These are phyloP conservation scores for Paramecium primaurelia DNA, from an alignment of 73 alveolate genomes.

Conservation along the genomic window DNA sequence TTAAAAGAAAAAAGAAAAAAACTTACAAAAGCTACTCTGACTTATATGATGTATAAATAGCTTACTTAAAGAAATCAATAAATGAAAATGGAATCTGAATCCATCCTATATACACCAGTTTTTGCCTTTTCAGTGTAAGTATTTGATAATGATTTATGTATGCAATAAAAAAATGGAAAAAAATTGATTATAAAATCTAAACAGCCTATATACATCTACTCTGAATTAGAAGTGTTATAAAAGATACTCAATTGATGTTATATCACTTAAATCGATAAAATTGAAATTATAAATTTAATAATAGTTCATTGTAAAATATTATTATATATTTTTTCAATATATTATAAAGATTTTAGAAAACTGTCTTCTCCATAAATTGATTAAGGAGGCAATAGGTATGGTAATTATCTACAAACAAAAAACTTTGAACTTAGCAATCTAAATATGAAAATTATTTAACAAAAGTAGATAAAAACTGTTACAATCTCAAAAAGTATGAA, in stretches of 20 bases:
- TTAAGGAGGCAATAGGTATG: not conserved
- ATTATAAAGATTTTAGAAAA: not conserved
- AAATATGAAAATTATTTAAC: not conserved
- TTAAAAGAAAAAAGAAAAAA: not conserved
- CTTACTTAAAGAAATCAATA: not conserved
- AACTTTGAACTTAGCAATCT: not conserved
- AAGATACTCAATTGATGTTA: not conserved
- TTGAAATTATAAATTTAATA: not conserved
- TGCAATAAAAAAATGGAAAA: not conserved
- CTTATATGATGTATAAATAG: not conserved
- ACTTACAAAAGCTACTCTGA: not conserved
- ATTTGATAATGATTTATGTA: not conserved
- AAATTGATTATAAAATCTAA: not conserved
- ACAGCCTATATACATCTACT: not conserved
- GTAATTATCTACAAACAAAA: not conserved
- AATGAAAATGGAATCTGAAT: not conserved
- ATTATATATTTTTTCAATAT: not conserved
- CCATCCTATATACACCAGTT: not conserved
- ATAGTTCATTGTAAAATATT: not conserved
- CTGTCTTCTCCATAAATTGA: slow-evolving; percentile 16
- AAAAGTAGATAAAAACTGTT: not conserved
- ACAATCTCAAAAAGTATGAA: not conserved
- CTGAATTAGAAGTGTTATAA: not conserved
- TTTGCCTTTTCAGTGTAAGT: not conserved
- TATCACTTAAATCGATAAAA: not conserved